Conservation (phyloP, 192 early-diverging fungal genomes). For the Backusella circina region DNA sequence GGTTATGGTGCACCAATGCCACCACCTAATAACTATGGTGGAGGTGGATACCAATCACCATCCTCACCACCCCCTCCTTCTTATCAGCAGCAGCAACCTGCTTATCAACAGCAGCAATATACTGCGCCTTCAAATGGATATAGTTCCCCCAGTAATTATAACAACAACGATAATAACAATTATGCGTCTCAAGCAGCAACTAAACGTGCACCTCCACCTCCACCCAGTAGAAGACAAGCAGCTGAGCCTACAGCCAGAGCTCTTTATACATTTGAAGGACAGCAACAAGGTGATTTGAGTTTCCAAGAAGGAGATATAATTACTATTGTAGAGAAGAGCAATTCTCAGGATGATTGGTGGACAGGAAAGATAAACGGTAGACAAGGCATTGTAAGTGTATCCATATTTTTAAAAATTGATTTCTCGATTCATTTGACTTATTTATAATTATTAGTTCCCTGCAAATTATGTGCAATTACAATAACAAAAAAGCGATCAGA, state of each 20-base stretch:
- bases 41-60: not conserved
- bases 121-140: not conserved
- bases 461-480: not conserved
- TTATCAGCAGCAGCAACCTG: not conserved
- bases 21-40: not conserved
- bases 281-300: conserved; percentile 37
- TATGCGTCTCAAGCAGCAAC: not conserved
- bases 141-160: not conserved
- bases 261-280: conserved; percentile 33
- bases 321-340: conserved; percentile 35
- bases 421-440: not conserved
- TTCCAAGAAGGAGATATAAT: conserved; percentile 41
- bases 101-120: not conserved
- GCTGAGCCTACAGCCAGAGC: conserved; percentile 23
- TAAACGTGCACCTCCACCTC: conserved; percentile 38
- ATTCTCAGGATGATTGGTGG: conserved; percentile 44
- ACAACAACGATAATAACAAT: not conserved
- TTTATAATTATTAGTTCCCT: conserved; percentile 7
- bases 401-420: not conserved
- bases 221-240: conserved; percentile 21
- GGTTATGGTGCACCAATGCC: not conserved
- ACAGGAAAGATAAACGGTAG: conserved; percentile 28
- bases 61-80: not conserved
- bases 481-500: not conserved
- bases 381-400: conserved; percentile 24